Percentiles rank a stretch among this genome's conserved stretches.
Conservation (phyloP, 1,139 yeast species). For the Kluyveromyces sp. region DNA sequence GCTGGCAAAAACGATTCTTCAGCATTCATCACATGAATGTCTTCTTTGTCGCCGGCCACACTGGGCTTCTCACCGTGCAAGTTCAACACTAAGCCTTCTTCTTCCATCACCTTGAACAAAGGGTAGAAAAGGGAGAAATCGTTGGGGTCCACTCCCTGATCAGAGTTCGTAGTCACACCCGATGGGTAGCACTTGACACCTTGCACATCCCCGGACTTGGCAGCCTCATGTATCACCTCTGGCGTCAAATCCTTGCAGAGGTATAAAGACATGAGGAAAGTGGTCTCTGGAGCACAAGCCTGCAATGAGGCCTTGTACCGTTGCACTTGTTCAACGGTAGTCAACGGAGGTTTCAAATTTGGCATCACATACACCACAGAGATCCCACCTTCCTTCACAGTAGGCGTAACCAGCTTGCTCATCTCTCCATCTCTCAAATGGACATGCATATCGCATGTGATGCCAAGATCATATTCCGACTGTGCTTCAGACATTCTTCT, state of each 20-base stretch:
- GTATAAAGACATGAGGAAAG: conserved; percentile 86
- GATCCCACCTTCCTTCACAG: conserved; percentile 83
- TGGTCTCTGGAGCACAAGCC: conserved; percentile 70
- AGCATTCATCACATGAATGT: conserved; percentile 85
- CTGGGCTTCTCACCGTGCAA: conserved; percentile 95
- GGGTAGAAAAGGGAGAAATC: conserved; percentile 87
- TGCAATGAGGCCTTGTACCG: conserved; percentile 62
- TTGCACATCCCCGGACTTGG: conserved; percentile 59
- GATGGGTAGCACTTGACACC: conserved; percentile 97
- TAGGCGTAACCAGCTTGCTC: conserved; percentile 89
- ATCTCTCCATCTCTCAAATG: conserved; percentile 89
- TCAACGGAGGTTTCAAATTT: conserved; percentile 85
- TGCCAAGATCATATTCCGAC: conserved; percentile 51
- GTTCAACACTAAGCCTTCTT: conserved; percentile 67
- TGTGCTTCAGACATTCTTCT: neutral
- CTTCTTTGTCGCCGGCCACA: conserved; percentile 37
- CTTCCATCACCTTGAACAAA: conserved; percentile 79
- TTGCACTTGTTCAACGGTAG: conserved; percentile 66
- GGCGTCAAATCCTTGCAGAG: conserved; percentile 75
- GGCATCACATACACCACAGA: conserved; percentile 96
- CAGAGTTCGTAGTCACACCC: conserved; percentile 94
- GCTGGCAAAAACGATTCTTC: conserved; percentile 94
- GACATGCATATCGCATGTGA: conserved; percentile 93
- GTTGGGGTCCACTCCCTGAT: conserved; percentile 89
- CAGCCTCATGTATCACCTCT: conserved; percentile 73